Conservation (phyloP, 306 rosid species). For the Datisca glomerata region DNA sequence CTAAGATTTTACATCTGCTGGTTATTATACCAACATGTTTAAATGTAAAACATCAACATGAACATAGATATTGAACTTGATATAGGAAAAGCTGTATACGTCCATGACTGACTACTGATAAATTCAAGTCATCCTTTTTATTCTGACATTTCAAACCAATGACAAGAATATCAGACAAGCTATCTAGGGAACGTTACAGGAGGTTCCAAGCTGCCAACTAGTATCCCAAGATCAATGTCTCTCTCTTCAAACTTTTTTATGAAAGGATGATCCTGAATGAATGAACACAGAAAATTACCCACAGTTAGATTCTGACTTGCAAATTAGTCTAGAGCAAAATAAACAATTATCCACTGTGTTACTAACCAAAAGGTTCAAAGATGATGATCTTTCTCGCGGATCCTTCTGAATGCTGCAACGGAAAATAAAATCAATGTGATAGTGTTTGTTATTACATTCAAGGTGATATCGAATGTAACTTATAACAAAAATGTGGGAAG, state of each 20-base stretch:
- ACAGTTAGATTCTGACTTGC: conserved; percentile 3
- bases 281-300: conserved; percentile 15
- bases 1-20: too few relatives aligned
- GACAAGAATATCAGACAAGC: conserved; percentile 12
- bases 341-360: conserved; percentile 5
- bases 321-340: not conserved
- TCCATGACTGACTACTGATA: too few relatives aligned
- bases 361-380: conserved; percentile 89
- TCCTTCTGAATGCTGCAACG: conserved; percentile 83
- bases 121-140: too few relatives aligned
- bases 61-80: too few relatives aligned
- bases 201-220: conserved; percentile 84
- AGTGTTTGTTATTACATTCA: too few relatives aligned
- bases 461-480: too few relatives aligned
- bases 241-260: conserved; percentile 92
- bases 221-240: conserved; percentile 85
- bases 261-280: conserved; percentile 85
- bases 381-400: conserved; percentile 59
- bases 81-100: too few relatives aligned
- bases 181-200: conserved; percentile 77
- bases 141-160: conserved; percentile 1
- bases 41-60: too few relatives aligned
- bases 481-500: too few relatives aligned
- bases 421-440: too few relatives aligned
- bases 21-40: too few relatives aligned